Conservation (phyloP, 106 monocot genomes). For the Posidonia australis region DNA sequence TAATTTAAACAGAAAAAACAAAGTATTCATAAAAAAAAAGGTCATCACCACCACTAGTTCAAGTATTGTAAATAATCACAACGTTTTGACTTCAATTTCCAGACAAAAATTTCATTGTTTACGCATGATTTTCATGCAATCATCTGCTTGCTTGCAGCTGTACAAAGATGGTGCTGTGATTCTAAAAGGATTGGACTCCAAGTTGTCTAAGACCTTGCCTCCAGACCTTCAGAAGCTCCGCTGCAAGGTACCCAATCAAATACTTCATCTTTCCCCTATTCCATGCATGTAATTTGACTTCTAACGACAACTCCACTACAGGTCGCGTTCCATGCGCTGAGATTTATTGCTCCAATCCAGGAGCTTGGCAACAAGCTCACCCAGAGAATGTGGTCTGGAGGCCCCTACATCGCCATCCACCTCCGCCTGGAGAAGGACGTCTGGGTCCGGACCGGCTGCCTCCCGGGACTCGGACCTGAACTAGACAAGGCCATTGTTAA, state of each 20-base stretch:
- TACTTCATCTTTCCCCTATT: neutral
- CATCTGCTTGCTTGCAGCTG: slow-evolving; percentile 6
- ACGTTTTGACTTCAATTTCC: too few species aligned
- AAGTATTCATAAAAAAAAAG: too few species aligned
- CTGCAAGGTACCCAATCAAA: slow-evolving; percentile 22
- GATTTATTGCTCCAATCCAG: slow-evolving; percentile 18
- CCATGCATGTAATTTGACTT: too few species aligned
- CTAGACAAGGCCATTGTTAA: slow-evolving; percentile 14
- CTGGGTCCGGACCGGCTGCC: slow-evolving; percentile 39
- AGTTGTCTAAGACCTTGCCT: slow-evolving; percentile 24
- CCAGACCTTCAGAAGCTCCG: slow-evolving; percentile 34
- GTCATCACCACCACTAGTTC: too few species aligned
- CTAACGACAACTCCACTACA: too few species aligned
- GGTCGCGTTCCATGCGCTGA: slow-evolving; percentile 35
- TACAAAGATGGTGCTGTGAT: slow-evolving; percentile 16
- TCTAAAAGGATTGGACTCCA: slow-evolving; percentile 24
- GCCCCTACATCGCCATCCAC: slow-evolving; percentile 34
- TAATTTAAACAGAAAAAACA: too few species aligned
- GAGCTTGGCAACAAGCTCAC: slow-evolving; percentile 24
- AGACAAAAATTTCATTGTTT: neutral
- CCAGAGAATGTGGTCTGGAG: slow-evolving; percentile 15
- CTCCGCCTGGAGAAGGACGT: slow-evolving; percentile 46
- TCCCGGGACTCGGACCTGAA: slow-evolving; percentile 22
- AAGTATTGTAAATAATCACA: too few species aligned
- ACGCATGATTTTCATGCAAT: neutral